phyloP scores from a whole-genome alignment of 768 basidiomycete species.

The Amanita subjunquillea region DNA sequence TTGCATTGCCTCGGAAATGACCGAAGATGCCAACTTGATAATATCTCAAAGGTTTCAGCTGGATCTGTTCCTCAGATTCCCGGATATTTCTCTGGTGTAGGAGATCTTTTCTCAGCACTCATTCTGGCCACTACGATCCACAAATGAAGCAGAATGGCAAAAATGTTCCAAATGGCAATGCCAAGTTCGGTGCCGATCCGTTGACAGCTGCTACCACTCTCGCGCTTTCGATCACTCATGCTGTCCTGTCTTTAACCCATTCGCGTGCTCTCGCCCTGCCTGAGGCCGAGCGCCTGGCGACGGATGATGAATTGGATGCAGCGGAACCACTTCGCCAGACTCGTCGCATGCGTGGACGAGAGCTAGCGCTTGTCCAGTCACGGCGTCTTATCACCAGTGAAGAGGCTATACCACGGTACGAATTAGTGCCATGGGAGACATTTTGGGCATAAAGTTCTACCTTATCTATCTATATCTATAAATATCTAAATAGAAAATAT shows the following conservation, averaged over 20 bases:
- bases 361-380: slow-evolving; percentile 75
- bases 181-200: slow-evolving; percentile 15
- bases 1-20: slow-evolving; percentile 67
- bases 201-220: slow-evolving; percentile 54
- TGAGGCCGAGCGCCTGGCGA: slow-evolving; percentile 43
- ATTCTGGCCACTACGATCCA: slow-evolving; percentile 69
- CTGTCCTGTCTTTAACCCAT: slow-evolving; percentile 57
- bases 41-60: slow-evolving; percentile 30
- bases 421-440: not conserved
- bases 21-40: slow-evolving; percentile 9
- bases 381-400: slow-evolving; percentile 53
- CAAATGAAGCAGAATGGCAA: slow-evolving; percentile 1
- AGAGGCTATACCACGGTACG: slow-evolving; percentile 3
- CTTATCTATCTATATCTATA: not conserved
- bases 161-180: not conserved
- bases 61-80: slow-evolving; percentile 69
- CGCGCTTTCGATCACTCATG: slow-evolving; percentile 67
- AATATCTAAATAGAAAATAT: not conserved
- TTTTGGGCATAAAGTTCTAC: slow-evolving; percentile 1
- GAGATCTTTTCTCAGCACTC: slow-evolving; percentile 94
- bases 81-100: slow-evolving; percentile 94
- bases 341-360: slow-evolving; percentile 73
- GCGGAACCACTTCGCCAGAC: slow-evolving; percentile 54
- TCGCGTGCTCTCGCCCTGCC: slow-evolving; percentile 45
- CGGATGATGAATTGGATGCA: slow-evolving; percentile 72